Evolutionary conservation across 192 early-diverging fungal species (phyloP).

Genomic region (Oehlia diaphana): DNA sequence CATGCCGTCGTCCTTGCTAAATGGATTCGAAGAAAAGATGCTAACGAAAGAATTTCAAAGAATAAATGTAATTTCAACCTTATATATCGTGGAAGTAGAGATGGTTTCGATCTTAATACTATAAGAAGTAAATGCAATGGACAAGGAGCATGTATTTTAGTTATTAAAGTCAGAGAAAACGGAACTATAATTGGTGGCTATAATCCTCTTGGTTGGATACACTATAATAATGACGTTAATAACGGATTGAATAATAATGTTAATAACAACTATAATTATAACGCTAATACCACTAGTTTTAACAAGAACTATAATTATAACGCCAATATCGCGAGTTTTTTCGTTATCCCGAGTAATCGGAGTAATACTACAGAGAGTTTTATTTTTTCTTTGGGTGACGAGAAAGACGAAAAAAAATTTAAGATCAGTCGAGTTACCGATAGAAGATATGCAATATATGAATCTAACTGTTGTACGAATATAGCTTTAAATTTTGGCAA

Average conservation of each 20-base stretch:
- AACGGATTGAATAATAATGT: not conserved
- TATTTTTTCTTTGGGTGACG: not conserved
- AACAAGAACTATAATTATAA: no score
- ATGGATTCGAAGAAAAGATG: not conserved
- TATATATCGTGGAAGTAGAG: constrained; percentile 13
- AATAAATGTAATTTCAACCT: not conserved
- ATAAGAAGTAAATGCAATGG: not conserved
- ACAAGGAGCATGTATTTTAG: not conserved
- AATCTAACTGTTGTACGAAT: not conserved
- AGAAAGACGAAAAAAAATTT: not conserved
- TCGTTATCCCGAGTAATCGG: no score
- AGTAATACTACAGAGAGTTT: not conserved
- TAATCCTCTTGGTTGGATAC: not conserved
- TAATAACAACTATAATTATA: not conserved
- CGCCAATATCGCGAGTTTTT: no score
- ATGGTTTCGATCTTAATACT: not conserved
- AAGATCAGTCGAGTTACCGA: not conserved
- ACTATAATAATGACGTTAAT: not conserved
- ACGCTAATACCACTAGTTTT: no score
- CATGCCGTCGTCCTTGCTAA: not conserved
- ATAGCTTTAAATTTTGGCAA: not conserved
- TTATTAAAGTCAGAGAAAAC: not conserved
- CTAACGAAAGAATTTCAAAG: not conserved
- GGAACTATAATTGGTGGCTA: not conserved
- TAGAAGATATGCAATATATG: not conserved